Percentiles rank a stretch among this genome's conserved stretches.
phyloP scores from a whole-genome alignment of 352 stramenopile genomes.

The Globisporangium barbulae region DNA sequence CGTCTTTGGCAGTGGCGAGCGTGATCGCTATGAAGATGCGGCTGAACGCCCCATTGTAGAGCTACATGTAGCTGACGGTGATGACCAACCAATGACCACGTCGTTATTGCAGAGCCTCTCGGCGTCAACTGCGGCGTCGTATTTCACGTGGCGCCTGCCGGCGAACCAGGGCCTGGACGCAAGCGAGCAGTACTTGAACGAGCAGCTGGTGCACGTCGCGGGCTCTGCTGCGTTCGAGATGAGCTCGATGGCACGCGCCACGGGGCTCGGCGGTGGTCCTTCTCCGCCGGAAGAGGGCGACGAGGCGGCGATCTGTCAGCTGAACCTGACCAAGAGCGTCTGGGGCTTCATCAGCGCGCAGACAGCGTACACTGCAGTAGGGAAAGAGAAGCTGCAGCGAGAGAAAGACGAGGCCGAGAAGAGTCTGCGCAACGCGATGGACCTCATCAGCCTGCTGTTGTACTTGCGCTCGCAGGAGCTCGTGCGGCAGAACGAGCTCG shows the following conservation, averaged over 20 bases:
- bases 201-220: constrained; percentile 57
- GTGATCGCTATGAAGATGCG: background rate
- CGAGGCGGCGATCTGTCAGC: constrained; percentile 12
- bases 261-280: constrained; percentile 1
- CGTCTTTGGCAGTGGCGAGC: background rate
- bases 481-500: constrained; percentile 43
- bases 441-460: constrained; percentile 70
- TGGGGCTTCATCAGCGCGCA: constrained; percentile 13
- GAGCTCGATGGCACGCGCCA: background rate
- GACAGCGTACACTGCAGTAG: constrained; percentile 7
- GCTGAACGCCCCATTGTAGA: background rate
- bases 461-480: constrained; percentile 52
- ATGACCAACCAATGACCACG: constrained; percentile 4
- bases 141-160: constrained; percentile 46
- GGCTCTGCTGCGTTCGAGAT: constrained; percentile 9
- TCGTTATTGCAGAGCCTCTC: constrained; percentile 13
- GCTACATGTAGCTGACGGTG: background rate
- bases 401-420: constrained; percentile 32
- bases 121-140: background rate
- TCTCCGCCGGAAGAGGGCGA: background rate
- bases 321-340: constrained; percentile 13
- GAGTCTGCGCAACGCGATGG: constrained; percentile 50
- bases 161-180: constrained; percentile 32
- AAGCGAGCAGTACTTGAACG: constrained; percentile 59
- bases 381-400: constrained; percentile 19